These are phyloP conservation scores for Tetrahymena borealis DNA, from an alignment of 73 alveolate genomes.

Conservation along the genomic window DNA sequence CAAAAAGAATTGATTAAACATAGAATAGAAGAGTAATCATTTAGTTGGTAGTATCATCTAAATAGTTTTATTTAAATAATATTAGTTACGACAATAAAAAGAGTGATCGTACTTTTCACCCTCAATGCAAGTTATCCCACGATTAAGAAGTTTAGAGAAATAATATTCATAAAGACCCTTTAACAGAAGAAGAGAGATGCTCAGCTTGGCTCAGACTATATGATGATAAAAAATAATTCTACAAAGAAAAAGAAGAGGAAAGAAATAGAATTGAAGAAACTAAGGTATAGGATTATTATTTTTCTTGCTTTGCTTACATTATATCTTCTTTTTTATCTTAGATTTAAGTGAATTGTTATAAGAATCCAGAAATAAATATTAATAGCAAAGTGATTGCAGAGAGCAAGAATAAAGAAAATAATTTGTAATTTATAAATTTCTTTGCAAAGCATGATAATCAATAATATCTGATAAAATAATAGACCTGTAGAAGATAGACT, in stretches of 20 bases:
- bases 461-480: neutral
- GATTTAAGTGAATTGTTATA: neutral
- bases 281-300: too few relatives aligned
- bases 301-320: too few relatives aligned
- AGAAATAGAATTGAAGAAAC: neutral
- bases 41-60: neutral
- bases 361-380: neutral
- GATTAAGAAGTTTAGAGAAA: neutral
- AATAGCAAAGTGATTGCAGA: neutral
- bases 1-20: neutral
- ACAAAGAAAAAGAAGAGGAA: neutral
- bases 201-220: neutral
- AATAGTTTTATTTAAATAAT: neutral
- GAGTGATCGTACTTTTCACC: neutral
- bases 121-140: neutral
- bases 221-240: neutral
- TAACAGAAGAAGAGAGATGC: neutral
- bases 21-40: neutral
- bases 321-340: too few relatives aligned
- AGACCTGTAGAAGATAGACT: neutral
- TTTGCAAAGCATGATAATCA: neutral
- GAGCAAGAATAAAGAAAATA: neutral
- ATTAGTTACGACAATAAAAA: neutral
- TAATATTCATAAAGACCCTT: neutral
- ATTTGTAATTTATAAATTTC: neutral